Percentiles rank a stretch among this genome's conserved stretches.
These are phyloP conservation scores for Picea engelmannii DNA, from an alignment of 83 land plant species.

Conservation along the genomic window DNA sequence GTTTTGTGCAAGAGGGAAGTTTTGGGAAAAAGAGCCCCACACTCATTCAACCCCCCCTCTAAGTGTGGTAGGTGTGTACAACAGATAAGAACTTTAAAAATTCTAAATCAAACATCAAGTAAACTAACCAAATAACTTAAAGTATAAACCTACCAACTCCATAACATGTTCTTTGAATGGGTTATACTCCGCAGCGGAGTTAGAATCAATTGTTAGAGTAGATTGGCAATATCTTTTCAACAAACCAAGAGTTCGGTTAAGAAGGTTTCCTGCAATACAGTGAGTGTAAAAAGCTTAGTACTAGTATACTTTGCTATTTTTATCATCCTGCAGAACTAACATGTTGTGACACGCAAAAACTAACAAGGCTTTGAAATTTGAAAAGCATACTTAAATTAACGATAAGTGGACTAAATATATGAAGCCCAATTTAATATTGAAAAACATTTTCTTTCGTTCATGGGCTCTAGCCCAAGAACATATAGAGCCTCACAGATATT, in stretches of 20 bases:
- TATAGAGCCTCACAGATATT: neutral
- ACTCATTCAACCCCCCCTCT: no score
- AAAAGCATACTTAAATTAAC: neutral
- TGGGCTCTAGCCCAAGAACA: constrained; percentile 12
- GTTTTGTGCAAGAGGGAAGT: no score
- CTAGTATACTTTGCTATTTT: neutral
- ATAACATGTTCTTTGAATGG: constrained; percentile 56
- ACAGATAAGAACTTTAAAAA: neutral
- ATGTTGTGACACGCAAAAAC: neutral
- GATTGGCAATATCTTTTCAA: constrained; percentile 90
- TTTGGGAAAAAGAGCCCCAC: no score
- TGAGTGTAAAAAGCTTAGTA: neutral
- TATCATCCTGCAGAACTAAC: neutral
- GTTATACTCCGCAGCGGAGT: constrained; percentile 59
- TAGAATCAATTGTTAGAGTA: constrained; percentile 70
- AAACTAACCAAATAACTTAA: constrained; percentile 9
- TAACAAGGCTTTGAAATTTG: neutral
- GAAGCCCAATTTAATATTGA: neutral
- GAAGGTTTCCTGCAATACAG: constrained; percentile 80
- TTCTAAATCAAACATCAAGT: neutral
- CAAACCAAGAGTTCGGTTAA: constrained; percentile 97
- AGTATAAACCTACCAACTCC: constrained; percentile 38
- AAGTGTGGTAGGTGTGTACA: no score
- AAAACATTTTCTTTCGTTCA: neutral
- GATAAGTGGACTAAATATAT: neutral